These are phyloP conservation scores for Solanum piurae DNA, from an alignment of 257 asterid species.

Conservation along the genomic window DNA sequence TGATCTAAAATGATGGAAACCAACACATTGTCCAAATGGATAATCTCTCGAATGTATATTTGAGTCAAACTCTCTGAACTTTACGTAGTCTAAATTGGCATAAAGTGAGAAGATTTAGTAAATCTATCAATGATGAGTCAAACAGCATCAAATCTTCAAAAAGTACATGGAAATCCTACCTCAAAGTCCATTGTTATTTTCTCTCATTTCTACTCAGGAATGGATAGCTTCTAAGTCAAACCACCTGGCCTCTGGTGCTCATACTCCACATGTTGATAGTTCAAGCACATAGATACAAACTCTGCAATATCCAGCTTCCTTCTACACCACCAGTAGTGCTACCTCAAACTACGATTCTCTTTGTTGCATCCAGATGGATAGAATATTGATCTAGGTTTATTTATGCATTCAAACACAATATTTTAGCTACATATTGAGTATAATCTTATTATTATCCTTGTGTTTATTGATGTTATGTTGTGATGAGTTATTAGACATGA, in stretches of 20 bases:
- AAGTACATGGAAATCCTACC: too few species aligned
- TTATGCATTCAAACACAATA: neutral
- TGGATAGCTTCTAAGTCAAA: neutral
- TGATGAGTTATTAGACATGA: neutral
- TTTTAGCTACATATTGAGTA: neutral
- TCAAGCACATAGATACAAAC: neutral
- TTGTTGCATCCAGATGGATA: neutral
- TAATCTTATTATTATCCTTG: neutral
- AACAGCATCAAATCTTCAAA: neutral
- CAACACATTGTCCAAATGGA: neutral
- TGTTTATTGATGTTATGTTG: neutral
- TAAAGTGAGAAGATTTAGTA: neutral
- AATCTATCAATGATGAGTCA: neutral
- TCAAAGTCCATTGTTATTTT: neutral
- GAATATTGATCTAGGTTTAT: neutral
- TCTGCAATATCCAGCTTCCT: neutral
- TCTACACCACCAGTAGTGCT: neutral
- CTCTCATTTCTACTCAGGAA: neutral
- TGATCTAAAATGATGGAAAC: neutral
- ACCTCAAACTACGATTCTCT: neutral
- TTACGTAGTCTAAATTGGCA: neutral
- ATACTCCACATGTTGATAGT: neutral
- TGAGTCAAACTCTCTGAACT: neutral
- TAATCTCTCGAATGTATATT: neutral
- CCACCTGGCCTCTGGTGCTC: neutral